Base-by-base conservation (phyloP, 2,329 filamentous ascomycete genomes). In the Byssoonygena ceratinophila region DNA sequence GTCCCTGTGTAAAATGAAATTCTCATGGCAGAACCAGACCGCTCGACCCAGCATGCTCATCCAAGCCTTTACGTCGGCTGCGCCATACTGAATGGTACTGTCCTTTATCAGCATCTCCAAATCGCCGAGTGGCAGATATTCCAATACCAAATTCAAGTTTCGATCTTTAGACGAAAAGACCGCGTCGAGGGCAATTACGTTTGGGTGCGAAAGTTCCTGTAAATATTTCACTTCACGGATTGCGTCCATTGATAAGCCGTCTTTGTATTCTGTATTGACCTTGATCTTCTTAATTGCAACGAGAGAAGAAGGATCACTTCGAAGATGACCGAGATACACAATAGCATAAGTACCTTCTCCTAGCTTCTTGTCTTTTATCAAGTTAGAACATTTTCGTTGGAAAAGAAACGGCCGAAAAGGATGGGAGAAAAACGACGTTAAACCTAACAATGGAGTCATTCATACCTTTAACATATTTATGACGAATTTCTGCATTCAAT, bases 341-440 rank as follows among this genome's bases (percentile, higher is more conserved):
- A 94, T 84, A 66, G 92, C 92, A 68, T 98, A 98, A 58, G 92
- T 97, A 74, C 92, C 92, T 70, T 94, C 88, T 68, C 92, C 92
- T 55, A 98, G 81, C 66, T 92, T 92, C 67, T 86, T 89, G 64
- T 87, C 87, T 88, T 59, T 36, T 11, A 50, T 25, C 27, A 12
- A 41, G 50, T 55, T 53, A 58, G 52, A 44, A 25, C 37, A 2
- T 37, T 4, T 16, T 18, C 14, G 18, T 9, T 2, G 4, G 34
- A 37, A 18, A 18, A 23, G 9, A 41, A 40, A 22, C 44, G 27
- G 31, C 9, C 37, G 31, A 6, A 43, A 16, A 34, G 18, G 14
- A 4, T 16, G 11, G 22, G 16, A 9, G 32, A 27, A 32, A 12
- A n/a, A 32, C 39, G 4, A 8, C 16, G 36, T 8, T 11, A 18